Conservation (phyloP, 2,329 filamentous ascomycete species). For the Penicillium janthinellum region DNA sequence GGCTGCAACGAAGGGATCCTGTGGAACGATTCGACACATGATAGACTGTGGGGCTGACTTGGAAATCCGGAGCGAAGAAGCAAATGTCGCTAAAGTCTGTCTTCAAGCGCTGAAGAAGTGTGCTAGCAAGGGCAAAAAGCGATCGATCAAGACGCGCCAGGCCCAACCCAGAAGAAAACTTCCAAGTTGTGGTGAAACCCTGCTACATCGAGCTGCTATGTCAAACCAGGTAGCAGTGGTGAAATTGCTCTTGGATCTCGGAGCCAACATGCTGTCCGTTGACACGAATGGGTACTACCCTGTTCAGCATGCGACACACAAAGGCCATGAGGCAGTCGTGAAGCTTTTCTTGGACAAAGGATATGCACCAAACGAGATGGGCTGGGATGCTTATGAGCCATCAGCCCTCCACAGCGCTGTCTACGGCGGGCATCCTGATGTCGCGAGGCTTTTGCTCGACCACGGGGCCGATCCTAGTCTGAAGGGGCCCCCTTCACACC, state of each 20-base stretch:
- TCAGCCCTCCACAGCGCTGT: neutral
- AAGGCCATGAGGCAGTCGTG: neutral
- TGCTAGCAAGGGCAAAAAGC: too few relatives aligned
- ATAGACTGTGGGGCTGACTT: neutral
- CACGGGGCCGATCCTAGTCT: neutral
- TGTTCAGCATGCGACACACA: neutral
- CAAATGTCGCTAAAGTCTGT: neutral
- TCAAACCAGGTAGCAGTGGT: neutral
- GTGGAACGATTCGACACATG: neutral
- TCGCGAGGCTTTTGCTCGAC: neutral
- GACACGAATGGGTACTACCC: neutral
- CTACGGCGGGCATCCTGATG: neutral
- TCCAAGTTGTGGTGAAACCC: neutral
- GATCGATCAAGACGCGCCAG: neutral
- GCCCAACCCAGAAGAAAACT: neutral
- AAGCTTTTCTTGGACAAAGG: neutral
- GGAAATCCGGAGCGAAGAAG: neutral
- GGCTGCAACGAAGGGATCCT: neutral
- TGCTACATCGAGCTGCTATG: neutral
- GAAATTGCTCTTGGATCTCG: neutral
- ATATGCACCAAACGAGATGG: neutral
- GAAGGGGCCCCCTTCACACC: neutral
- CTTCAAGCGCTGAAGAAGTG: too few relatives aligned
- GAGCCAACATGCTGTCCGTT: neutral
- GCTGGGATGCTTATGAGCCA: neutral